Evolutionary conservation across 495 filamentous ascomycete species (phyloP).

Genomic region (Bathelium albidoporum): DNA sequence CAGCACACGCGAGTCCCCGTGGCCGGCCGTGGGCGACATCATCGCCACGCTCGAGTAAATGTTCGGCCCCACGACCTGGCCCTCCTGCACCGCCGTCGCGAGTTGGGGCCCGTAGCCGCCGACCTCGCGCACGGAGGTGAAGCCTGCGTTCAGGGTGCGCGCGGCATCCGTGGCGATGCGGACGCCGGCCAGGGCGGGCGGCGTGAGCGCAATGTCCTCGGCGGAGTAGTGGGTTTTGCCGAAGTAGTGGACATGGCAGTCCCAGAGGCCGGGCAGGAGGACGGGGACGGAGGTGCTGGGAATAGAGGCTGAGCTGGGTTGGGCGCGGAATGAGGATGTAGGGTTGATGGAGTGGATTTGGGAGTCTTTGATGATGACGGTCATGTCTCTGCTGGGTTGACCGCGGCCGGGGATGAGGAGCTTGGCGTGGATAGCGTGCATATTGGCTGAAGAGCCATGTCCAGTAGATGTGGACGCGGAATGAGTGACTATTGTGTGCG

Average conservation of each 20-base stretch:
- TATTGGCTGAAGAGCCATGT: neutral
- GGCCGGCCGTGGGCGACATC: slow-evolving; percentile 11
- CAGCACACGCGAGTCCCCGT: slow-evolving; percentile 12
- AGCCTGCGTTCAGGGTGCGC: slow-evolving; percentile 11
- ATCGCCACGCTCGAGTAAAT: slow-evolving; percentile 9
- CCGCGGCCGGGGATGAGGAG: slow-evolving; percentile 18
- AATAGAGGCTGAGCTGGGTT: neutral
- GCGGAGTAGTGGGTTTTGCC: slow-evolving; percentile 1
- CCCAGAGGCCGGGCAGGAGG: slow-evolving; percentile 21
- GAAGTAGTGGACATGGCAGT: slow-evolving; percentile 20
- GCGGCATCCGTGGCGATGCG: slow-evolving; percentile 10
- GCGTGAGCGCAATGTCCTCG: slow-evolving; percentile 7
- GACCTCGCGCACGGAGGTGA: slow-evolving; percentile 7
- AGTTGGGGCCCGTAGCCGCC: slow-evolving; percentile 12
- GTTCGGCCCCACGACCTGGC: slow-evolving; percentile 13
- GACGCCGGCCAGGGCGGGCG: slow-evolving; percentile 11
- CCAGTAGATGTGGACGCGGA: neutral
- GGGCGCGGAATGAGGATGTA: neutral
- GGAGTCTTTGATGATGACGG: slow-evolving; percentile 10
- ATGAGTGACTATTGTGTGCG: neutral
- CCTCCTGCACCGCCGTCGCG: slow-evolving; percentile 11
- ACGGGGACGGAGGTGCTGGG: slow-evolving; percentile 10
- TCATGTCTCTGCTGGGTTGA: slow-evolving; percentile 12
- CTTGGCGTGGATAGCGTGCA: neutral
- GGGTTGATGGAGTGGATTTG: neutral